Evolutionary conservation across 495 filamentous ascomycete species (phyloP).

Genomic region (Cenococcum geophilum): DNA sequence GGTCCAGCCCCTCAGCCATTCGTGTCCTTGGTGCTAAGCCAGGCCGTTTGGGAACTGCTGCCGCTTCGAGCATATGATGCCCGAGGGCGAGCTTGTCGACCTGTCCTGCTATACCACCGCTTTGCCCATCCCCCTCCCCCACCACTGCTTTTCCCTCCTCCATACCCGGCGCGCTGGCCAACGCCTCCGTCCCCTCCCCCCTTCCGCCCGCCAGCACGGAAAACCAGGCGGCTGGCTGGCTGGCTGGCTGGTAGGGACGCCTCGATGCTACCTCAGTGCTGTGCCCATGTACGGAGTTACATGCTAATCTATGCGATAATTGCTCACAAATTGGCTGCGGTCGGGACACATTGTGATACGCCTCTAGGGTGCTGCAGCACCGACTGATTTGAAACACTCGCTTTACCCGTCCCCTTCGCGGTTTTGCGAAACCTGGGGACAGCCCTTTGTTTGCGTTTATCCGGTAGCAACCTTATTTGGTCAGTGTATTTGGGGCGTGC

Average conservation of each 20-base stretch:
- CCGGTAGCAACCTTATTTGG: slow-evolving; percentile 24
- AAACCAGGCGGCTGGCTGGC: not conserved
- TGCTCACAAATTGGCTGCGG: slow-evolving; percentile 24
- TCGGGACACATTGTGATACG: slow-evolving; percentile 25
- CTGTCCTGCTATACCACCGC: not conserved
- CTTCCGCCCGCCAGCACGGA: not conserved
- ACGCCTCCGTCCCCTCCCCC: no score
- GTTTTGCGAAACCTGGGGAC: slow-evolving; percentile 30
- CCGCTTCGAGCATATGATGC: no score
- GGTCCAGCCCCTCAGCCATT: no score
- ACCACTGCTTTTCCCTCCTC: no score
- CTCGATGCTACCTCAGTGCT: slow-evolving; percentile 20
- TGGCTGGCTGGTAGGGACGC: not conserved
- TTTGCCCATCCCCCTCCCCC: no score
- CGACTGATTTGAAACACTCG: slow-evolving; percentile 25
- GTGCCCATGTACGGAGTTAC: slow-evolving; percentile 7
- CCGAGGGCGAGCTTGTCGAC: no score
- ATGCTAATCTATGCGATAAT: slow-evolving; percentile 26
- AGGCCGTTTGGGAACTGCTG: no score
- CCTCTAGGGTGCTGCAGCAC: slow-evolving; percentile 4
- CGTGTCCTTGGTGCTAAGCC: no score
- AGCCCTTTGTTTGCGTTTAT: slow-evolving; percentile 25
- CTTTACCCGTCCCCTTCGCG: slow-evolving; percentile 24
- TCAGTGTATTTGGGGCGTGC: no score
- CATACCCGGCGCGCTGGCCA: no score